Evolutionary conservation across 768 basidiomycete genomes (phyloP), one percentile per base, ranked within the genome.

Genomic region (Rickenella mellea): DNA sequence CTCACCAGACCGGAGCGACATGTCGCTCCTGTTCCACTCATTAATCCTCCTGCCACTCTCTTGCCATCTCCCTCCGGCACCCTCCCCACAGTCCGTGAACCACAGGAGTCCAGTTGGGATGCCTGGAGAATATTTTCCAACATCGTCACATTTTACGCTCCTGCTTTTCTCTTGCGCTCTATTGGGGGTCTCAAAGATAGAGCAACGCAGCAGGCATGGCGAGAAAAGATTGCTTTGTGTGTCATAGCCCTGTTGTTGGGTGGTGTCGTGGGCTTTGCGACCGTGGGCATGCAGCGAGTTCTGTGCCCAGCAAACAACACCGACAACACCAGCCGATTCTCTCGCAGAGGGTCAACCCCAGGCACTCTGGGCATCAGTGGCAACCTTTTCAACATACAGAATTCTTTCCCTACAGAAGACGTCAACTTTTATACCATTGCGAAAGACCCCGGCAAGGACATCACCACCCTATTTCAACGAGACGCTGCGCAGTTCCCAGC

Each of bases 201-300:
- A 52, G 69, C 75, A 27, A 71, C 76, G 41, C 69, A 79, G 47
- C 89, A 96, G 60, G 96, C 96, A 1, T 99, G 96, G 96, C 78
- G 93, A 56, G 96, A 99, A 64, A 99, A 98, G 70, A 80, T 94
- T 44, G 78, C 91, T 5, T 69, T 99, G 3, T 97, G 93, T 63
- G 79, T 86, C 60, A 81, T 97, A 55, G 87, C 91, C 39, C 50
- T 76, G 43, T 28, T 91, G 32, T 62, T 96, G 15, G 96, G 94
- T 50, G 79, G 70, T 15, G 60, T 68, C 33, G 75, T 97, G 40
- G 94, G 89, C 8, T 99, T 99, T 63, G 71, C 83, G 42, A 99
- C 96, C 28, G 88, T 99, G 50, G 94, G 94, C 27, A 78, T 94
- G 35, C 88, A 96, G 64, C 80, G 80, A 52, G 88, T 90, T 33